Base-by-base conservation (phyloP, 495 filamentous ascomycete genomes). In the Aspergillus panamensis region DNA sequence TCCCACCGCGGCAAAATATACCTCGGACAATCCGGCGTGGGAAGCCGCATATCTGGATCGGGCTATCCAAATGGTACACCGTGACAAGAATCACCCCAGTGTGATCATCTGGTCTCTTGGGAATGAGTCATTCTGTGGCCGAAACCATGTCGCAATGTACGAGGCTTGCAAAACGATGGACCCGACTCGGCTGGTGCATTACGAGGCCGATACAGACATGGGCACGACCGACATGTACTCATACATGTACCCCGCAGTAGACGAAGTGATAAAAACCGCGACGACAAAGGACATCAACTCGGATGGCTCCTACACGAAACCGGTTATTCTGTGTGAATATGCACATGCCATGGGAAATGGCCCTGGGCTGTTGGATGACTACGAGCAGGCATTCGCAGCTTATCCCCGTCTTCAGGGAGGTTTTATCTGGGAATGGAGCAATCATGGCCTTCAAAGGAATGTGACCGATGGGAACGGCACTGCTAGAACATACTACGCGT, bases 351-450 rank as follows among this genome's bases (percentile, higher is more conserved):
- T 89, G 86, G 87, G 87, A 2, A 90, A 88, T 55, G 87, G 84
- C 0, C 87, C 87, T 0, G 86, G 87, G 2, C 77, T 76, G 19
- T 73, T 89, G 9, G 75, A 85, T 63, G 86, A 88, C 58, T 89
- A 90, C 57, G 73, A 82, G 33, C 73, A 85, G 16, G 73, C 75
- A 1, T 89, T 88, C 61, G 75, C 77, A 9, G 67, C 76, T 32
- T 63, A 87, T 57, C 77, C 73, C 0, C 75, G 78, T 10, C 74
- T 90, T 5, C 85, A 88, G 62, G 87, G 87, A 1, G 87, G 87
- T 8, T 89, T 84, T 52, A 80, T 88, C 21, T 90, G 87, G 85
- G 85, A 88, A 65, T 89, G 86, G 86, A 80, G 83, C 1, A 89
- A 88, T 62, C 85, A 88, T 54, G 86, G 87, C 1, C 70, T 90